Evolutionary conservation across 1,284 basidiomycete species (phyloP), one percentile per base, ranked within the genome.

Genomic region (Cryptococcus sp.): DNA sequence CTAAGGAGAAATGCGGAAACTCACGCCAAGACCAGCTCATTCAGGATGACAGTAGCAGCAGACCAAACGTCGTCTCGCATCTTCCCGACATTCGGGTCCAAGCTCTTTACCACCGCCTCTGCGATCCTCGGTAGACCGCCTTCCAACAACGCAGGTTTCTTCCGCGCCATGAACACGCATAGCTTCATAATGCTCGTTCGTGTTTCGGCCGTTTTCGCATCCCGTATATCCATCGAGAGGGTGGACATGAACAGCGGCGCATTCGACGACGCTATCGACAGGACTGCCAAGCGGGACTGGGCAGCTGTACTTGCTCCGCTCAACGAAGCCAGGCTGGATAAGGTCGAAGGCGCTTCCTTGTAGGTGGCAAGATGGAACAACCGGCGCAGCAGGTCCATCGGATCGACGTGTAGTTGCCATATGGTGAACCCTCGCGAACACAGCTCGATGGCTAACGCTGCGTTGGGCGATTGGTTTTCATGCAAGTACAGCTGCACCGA

Each of bases 201-300:
- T 66, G 94, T 88, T 54, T 90, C 89, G 10, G 90, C 78, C 1
- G 84, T 86, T 38, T 84, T 83, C 11, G 92, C 89, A 52, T 89
- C 88, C 47, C 95, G 81, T 47, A 99, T 93, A 72, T 97, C 95
- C 69, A 95, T 83, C 3, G 89, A 87, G 23, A 99, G 79, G 0
- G 95, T 97, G 1, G 92, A 91, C 89, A 98, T 97, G 80, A 99
- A 97, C 19, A 99, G 78, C 1, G 88, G 87, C 13, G 93, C 92
- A 68, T 94, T 90, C 51, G 84, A 84, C 0, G 85, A 83, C 0
- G 93, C 93, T 39, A 97, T 90, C 49, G 90, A 87, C 16, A 98
- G 79, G 4, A 95, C 88, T 0, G 92, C 91, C 13, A 85, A 77
- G 48, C 93, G 85, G 0, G 95, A 92, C 55, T 79, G 75, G 2